Conservation (phyloP, 2,329 filamentous ascomycete genomes). For the Nemania abortiva region DNA sequence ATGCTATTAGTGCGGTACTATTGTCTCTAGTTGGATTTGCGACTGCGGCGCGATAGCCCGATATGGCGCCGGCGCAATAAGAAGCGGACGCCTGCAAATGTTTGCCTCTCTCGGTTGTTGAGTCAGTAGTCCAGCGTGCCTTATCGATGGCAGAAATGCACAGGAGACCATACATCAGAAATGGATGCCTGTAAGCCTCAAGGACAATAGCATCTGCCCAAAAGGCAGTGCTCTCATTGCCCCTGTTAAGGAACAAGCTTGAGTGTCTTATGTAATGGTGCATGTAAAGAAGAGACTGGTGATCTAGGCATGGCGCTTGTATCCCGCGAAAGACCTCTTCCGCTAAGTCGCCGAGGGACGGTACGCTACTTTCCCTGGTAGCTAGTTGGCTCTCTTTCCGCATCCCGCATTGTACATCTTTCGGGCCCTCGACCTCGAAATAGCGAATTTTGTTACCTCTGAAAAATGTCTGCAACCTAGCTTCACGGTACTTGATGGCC, state of each 20-base stretch:
- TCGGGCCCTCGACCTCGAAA: slow-evolving; percentile 34
- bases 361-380: neutral
- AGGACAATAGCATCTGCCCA: slow-evolving; percentile 28
- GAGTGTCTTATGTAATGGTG: slow-evolving; percentile 32
- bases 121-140: slow-evolving; percentile 22
- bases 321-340: slow-evolving; percentile 1
- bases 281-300: slow-evolving; percentile 32
- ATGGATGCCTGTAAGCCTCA: slow-evolving; percentile 29
- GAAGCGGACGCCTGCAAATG: slow-evolving; percentile 30
- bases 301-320: slow-evolving; percentile 26
- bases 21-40: slow-evolving; percentile 23
- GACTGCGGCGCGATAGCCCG: slow-evolving; percentile 31
- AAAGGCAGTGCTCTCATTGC: slow-evolving; percentile 26
- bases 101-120: slow-evolving; percentile 6
- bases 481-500: slow-evolving; percentile 28
- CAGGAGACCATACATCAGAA: slow-evolving; percentile 32
- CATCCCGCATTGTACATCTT: slow-evolving; percentile 12
- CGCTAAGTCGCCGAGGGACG: neutral
- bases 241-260: slow-evolving; percentile 26
- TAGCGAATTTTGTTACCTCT: slow-evolving; percentile 36
- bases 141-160: slow-evolving; percentile 31
- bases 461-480: slow-evolving; percentile 36
- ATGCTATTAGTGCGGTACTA: slow-evolving; percentile 32
- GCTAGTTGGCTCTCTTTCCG: slow-evolving; percentile 19
- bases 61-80: slow-evolving; percentile 34